Evolutionary conservation across 163 green algal genomes (phyloP), one percentile per base, ranked within the genome.

Genomic region (Chlorella variabilis): DNA sequence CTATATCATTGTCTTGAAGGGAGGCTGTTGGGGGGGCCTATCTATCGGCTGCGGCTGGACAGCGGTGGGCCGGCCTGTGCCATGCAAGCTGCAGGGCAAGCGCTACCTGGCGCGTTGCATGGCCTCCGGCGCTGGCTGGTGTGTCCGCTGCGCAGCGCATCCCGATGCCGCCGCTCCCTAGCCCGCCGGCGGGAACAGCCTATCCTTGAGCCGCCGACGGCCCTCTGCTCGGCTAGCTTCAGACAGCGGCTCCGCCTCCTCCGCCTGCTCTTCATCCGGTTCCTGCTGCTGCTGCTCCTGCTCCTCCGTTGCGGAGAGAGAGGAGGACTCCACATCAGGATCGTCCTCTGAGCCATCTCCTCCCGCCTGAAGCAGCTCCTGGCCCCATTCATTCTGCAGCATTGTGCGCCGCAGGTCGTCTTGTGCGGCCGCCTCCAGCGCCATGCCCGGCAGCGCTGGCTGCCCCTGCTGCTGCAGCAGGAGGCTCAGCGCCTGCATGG

Each of bases 401-500:
- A 80, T 5, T 18, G 33, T n/a, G 39, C 42, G 36, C 18, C 34
- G 39, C 25, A 80, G 73, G 31, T 29, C 34, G 36, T 41, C 56
- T 17, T 33, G 54, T 0, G 13, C 38, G 23, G 36, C 41, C 2
- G n/a, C 39, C 25, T 56, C 56, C 17, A 56, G 27, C 2, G 36
- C 34, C 34, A 36, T 5, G n/a, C 73, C 73, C 1, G 73, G 73
- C 23, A 80, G 38, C 41, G 42, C 36, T 7, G 36, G 36, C 27
- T 31, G 25, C 13, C 73, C 73, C 4, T 39, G 54, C 20, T 80
- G 36, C 11, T 80, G 59, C 54, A 80, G 41, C 3, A 80, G 27
- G 2, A 80, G 36, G 27, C 34, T 63, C 38, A 80, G 73, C 21
- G 77, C 75, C 31, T 45, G 38, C 42, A 90, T 39, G 61, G 85